Conservation (phyloP, 768 basidiomycete species). For the Ramaria sp. region DNA sequence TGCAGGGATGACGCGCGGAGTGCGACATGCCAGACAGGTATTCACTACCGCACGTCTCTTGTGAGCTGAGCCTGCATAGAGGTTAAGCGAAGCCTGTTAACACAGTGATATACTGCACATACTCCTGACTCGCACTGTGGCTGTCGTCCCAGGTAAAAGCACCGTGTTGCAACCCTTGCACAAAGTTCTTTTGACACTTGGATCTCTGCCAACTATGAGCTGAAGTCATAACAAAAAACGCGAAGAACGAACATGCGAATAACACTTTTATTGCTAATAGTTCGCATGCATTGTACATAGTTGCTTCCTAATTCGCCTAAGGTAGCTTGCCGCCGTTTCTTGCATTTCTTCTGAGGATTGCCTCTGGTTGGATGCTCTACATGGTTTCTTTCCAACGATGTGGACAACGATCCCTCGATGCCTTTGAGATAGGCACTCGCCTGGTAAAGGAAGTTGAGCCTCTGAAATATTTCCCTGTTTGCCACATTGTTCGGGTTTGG, state of each 20-base stretch:
- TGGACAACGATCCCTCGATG: slow-evolving; percentile 18
- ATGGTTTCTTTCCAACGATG: not conserved
- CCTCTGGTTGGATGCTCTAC: not conserved
- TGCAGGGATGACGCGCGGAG: slow-evolving; percentile 55
- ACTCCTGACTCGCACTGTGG: slow-evolving; percentile 57
- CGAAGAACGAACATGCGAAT: slow-evolving; percentile 52
- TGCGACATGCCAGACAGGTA: slow-evolving; percentile 48
- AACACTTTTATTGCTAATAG: slow-evolving; percentile 64
- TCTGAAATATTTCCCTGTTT: slow-evolving; percentile 70
- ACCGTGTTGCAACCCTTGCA: slow-evolving; percentile 59
- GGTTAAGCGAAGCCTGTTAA: slow-evolving; percentile 18
- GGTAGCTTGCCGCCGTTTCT: slow-evolving; percentile 18
- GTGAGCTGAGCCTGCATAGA: slow-evolving; percentile 25
- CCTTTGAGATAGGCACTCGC: slow-evolving; percentile 24
- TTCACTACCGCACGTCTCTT: slow-evolving; percentile 49
- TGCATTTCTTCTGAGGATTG: not conserved
- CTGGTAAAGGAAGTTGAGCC: slow-evolving; percentile 80
- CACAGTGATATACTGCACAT: not conserved
- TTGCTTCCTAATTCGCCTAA: slow-evolving; percentile 47
- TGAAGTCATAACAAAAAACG: not conserved
- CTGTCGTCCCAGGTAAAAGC: slow-evolving; percentile 58
- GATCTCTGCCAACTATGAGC: slow-evolving; percentile 37
- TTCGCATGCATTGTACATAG: slow-evolving; percentile 56
- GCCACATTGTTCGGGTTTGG: slow-evolving; percentile 37
- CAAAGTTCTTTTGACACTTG: slow-evolving; percentile 68